These are phyloP conservation scores for Lyophyllum atratum DNA, from an alignment of 768 basidiomycete species.

Conservation along the genomic window DNA sequence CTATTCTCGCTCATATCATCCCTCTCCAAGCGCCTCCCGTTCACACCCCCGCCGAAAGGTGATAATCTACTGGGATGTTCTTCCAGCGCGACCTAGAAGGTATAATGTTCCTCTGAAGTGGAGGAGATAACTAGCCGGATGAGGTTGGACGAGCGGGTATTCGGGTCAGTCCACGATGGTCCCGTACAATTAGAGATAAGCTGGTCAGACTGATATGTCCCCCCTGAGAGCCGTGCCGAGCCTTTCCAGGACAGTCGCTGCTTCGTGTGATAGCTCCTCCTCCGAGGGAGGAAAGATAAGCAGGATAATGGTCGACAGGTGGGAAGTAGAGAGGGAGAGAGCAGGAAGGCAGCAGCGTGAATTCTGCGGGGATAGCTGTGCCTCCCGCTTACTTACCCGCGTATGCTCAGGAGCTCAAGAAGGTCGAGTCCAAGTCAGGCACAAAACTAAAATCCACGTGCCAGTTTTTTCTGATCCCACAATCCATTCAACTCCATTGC, in stretches of 20 bases:
- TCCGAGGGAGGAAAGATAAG: neutral
- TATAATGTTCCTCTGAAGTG: neutral
- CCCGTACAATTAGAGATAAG: slow-evolving; percentile 8
- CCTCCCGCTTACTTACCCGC: slow-evolving; percentile 14
- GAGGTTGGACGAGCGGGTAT: neutral
- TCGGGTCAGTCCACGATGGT: neutral
- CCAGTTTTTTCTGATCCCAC: neutral
- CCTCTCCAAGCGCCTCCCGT: slow-evolving; percentile 25
- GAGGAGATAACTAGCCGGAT: neutral
- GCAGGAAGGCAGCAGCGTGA: neutral
- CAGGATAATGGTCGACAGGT: neutral
- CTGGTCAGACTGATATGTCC: neutral
- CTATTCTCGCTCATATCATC: slow-evolving; percentile 38
- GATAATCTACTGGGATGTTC: slow-evolving; percentile 20
- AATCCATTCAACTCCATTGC: neutral
- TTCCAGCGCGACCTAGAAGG: slow-evolving; percentile 26
- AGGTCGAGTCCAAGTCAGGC: slow-evolving; percentile 7
- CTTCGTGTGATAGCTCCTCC: neutral
- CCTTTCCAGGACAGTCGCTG: neutral
- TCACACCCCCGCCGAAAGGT: slow-evolving; percentile 22
- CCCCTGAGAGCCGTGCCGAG: neutral
- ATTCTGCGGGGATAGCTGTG: slow-evolving; percentile 15
- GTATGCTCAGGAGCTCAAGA: slow-evolving; percentile 7
- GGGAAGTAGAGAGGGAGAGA: neutral
- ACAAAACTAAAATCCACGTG: slow-evolving; percentile 14